Evolutionary conservation across 352 stramenopile species (phyloP).

Genomic region (Phytophthora brassicae): DNA sequence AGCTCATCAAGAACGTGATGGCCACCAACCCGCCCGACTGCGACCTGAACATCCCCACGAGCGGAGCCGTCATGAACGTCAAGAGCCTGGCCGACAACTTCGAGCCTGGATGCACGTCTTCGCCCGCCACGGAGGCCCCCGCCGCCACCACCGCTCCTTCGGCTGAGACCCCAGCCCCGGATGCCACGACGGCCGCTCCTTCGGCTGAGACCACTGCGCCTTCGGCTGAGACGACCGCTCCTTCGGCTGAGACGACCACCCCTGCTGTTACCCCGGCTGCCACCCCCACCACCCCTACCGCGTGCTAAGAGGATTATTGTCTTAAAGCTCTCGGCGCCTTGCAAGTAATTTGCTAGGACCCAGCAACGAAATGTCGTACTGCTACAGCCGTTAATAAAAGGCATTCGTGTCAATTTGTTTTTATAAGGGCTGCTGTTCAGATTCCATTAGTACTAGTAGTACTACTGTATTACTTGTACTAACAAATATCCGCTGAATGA

Average conservation of each 20-base stretch:
- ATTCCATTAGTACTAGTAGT: too few species aligned
- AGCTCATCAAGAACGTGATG: slow-evolving; percentile 36
- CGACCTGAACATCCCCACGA: slow-evolving; percentile 40
- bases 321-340: slow-evolving; percentile 8
- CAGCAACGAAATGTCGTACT: slow-evolving; percentile 19
- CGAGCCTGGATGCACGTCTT: slow-evolving; percentile 26
- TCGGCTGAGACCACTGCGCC: not conserved
- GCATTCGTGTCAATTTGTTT: slow-evolving; percentile 20
- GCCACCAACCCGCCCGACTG: slow-evolving; percentile 38
- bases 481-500: too few species aligned
- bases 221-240: not conserved
- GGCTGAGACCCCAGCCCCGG: not conserved
- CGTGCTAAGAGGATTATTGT: slow-evolving; percentile 24
- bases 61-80: slow-evolving; percentile 39
- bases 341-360: slow-evolving; percentile 21
- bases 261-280: slow-evolving; percentile 5
- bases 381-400: slow-evolving; percentile 29
- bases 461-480: too few species aligned
- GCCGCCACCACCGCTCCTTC: slow-evolving; percentile 7
- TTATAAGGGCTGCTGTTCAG: slow-evolving; percentile 13
- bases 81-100: slow-evolving; percentile 38
- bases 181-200: not conserved
- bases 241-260: not conserved
- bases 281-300: slow-evolving; percentile 17
- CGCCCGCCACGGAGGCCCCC: slow-evolving; percentile 10